Conservation (phyloP, 1,284 basidiomycete genomes). For the Sanghuangporus baumii region DNA sequence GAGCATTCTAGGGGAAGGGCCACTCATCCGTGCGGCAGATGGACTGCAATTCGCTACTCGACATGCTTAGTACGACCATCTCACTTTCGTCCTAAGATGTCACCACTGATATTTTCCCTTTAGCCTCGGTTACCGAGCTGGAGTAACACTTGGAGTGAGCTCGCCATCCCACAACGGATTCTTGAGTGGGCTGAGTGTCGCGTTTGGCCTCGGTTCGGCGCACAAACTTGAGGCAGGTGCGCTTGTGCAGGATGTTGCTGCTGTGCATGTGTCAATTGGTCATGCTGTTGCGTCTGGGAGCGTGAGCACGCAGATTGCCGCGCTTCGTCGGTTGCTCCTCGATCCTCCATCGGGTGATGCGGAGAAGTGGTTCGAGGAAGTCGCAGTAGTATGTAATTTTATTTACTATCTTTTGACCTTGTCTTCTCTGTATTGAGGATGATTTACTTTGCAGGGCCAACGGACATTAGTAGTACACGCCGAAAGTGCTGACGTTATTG, state of each 20-base stretch:
- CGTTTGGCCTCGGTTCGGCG: constrained; percentile 36
- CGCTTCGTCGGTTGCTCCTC: constrained; percentile 57
- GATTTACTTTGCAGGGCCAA: constrained; percentile 31
- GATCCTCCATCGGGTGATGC: constrained; percentile 40
- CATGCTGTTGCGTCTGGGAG: constrained; percentile 29
- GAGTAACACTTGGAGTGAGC: constrained; percentile 56
- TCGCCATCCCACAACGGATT: constrained; percentile 52
- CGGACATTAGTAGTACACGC: constrained; percentile 53
- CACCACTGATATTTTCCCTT: constrained; percentile 23
- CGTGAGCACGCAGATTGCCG: constrained; percentile 12
- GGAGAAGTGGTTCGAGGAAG: constrained; percentile 49
- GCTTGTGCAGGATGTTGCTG: constrained; percentile 60
- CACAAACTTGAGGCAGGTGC: constrained; percentile 64
- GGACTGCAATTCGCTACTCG: constrained; percentile 70
- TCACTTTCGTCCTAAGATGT: neutral
- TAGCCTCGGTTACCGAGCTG: constrained; percentile 55
- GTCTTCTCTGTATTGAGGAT: neutral
- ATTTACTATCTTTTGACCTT: neutral
- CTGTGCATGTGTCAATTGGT: constrained; percentile 65
- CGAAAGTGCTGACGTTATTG: constrained; percentile 71
- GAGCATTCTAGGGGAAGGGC: constrained; percentile 37
- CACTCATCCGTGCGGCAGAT: constrained; percentile 61
- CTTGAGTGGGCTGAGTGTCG: constrained; percentile 60
- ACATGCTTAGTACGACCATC: constrained; percentile 58
- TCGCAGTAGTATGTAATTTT: constrained; percentile 38